Conservation (phyloP, 2,329 filamentous ascomycete species). For the Pestalotiopsis sp. region DNA sequence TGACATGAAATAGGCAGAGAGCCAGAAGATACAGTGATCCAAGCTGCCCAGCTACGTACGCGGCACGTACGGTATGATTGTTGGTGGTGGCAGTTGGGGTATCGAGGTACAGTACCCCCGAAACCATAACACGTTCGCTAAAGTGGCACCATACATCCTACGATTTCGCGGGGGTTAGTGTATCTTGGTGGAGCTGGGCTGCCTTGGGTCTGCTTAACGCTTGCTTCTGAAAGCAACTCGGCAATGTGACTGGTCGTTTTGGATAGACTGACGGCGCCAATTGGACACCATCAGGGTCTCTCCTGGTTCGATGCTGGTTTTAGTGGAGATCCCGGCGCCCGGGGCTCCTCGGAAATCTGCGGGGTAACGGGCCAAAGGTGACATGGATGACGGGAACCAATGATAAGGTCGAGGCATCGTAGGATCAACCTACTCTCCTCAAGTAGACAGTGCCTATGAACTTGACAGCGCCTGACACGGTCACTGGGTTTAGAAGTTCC, state of each 20-base stretch:
- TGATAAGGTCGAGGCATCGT: background rate
- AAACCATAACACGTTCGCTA: background rate
- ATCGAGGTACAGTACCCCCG: background rate
- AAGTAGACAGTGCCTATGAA: background rate
- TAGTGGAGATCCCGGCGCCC: background rate
- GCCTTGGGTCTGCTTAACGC: background rate
- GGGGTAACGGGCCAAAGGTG: background rate
- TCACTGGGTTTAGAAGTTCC: no score
- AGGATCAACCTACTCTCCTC: background rate
- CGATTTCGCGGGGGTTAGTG: background rate
- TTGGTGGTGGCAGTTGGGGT: no score
- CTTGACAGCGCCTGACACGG: background rate
- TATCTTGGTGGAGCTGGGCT: background rate
- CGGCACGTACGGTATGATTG: no score
- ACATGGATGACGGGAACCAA: background rate
- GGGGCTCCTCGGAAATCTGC: background rate
- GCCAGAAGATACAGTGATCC: no score
- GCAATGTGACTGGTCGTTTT: background rate
- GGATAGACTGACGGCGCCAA: background rate
- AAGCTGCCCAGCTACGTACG: no score
- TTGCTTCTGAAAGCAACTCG: background rate
- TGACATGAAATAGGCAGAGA: no score
- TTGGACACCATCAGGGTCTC: background rate
- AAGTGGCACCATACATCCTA: background rate
- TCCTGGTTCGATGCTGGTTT: background rate